A percentile compares a stretch with the other conserved stretches of the same genome.
These are phyloP conservation scores for Diaporthe caulivora DNA, from an alignment of 2,329 filamentous ascomycete genomes.

Conservation along the genomic window DNA sequence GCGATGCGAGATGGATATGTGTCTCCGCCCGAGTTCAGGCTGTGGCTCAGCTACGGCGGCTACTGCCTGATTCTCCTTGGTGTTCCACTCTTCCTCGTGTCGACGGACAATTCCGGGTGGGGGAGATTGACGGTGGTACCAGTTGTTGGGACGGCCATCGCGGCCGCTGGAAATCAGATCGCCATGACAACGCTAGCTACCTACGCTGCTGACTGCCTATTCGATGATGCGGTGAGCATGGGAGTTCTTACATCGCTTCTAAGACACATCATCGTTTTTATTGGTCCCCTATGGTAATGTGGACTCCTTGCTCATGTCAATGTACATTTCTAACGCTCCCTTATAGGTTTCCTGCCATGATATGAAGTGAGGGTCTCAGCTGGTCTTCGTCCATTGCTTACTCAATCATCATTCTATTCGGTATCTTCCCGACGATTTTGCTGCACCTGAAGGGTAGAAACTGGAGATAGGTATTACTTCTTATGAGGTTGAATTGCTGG, in stretches of 20 bases:
- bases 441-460: not conserved
- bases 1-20: conserved; percentile 33
- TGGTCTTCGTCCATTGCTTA: conserved; percentile 14
- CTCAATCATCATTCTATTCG: not conserved
- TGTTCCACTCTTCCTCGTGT: conserved; percentile 64
- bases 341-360: conserved; percentile 28
- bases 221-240: conserved; percentile 61
- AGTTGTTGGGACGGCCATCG: conserved; percentile 62
- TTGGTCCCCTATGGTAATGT: conserved; percentile 49
- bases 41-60: conserved; percentile 68
- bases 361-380: conserved; percentile 25
- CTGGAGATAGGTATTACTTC: not conserved
- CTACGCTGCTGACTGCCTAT: conserved; percentile 68
- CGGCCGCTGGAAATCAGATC: conserved; percentile 67
- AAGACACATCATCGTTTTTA: conserved; percentile 63
- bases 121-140: conserved; percentile 66
- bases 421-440: not conserved
- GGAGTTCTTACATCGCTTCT: conserved; percentile 68
- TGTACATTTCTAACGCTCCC: not conserved
- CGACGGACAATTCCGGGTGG: conserved; percentile 55
- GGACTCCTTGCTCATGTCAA: not conserved
- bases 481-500: too few relatives aligned
- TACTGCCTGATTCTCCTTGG: conserved; percentile 62
- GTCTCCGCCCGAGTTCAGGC: conserved; percentile 59
- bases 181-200: conserved; percentile 69